A percentile compares a stretch with the other conserved stretches of the same genome.
Evolutionary conservation across 2,329 filamentous ascomycete species (phyloP).

Genomic region (Chrysoporthe deuterocubensis): DNA sequence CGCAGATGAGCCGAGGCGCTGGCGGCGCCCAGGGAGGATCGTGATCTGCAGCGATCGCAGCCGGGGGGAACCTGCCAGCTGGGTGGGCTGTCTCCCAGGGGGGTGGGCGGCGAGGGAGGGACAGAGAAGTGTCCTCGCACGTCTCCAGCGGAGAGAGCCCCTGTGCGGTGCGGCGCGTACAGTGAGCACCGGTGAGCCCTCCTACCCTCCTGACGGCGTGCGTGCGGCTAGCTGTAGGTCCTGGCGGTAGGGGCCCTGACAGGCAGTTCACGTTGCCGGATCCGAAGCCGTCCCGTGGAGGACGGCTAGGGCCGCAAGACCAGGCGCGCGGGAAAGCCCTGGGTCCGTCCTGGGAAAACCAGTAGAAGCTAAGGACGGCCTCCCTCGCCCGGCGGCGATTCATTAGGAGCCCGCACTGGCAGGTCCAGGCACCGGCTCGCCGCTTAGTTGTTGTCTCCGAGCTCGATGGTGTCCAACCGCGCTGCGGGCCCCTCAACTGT

Average conservation of each 20-base stretch:
- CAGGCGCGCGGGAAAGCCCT: not conserved
- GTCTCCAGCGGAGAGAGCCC: not conserved
- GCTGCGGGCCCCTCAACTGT: conserved; percentile 3
- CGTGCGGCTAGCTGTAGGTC: not conserved
- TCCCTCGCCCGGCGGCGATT: not conserved
- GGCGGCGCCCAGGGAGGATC: not conserved
- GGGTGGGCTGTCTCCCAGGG: not conserved
- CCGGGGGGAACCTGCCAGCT: not conserved
- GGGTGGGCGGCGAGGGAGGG: too few relatives aligned
- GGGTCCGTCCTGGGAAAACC: not conserved
- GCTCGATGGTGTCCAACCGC: not conserved
- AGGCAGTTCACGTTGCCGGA: conserved; percentile 6
- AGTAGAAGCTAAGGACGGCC: too few relatives aligned
- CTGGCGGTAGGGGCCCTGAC: not conserved
- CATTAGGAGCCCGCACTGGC: not conserved
- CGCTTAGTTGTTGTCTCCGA: not conserved
- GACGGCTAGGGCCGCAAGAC: conserved; percentile 1
- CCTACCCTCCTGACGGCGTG: not conserved
- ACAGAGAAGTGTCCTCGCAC: not conserved
- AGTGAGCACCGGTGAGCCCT: too few relatives aligned
- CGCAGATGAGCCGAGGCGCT: not conserved
- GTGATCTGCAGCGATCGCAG: not conserved
- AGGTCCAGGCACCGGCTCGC: not conserved
- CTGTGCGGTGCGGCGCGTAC: not conserved
- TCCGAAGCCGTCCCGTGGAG: not conserved